Conservation (phyloP, 345 rosid genomes). For the Hibiscus tridactylites region DNA sequence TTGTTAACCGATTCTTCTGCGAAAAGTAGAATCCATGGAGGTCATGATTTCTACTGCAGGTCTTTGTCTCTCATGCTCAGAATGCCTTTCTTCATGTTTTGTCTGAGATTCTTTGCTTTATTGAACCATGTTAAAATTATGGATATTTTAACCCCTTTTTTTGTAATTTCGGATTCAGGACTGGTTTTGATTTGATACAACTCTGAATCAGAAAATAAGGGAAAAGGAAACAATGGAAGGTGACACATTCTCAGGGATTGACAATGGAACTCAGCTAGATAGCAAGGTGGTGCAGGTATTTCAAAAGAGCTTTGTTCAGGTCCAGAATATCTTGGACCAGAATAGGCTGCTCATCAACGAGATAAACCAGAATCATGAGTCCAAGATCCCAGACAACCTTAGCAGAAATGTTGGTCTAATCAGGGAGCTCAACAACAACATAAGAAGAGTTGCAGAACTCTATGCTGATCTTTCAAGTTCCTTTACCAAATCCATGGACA, state of each 20-base stretch:
- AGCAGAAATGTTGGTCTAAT: constrained; percentile 65
- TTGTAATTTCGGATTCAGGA: constrained; percentile 15
- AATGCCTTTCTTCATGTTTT: constrained; percentile 10
- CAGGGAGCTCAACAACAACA: constrained; percentile 74
- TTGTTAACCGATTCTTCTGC: constrained; percentile 4
- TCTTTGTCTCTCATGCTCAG: constrained; percentile 33
- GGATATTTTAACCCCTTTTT: background rate
- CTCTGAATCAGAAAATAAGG: constrained; percentile 5
- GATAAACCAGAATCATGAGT: constrained; percentile 78
- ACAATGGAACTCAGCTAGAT: constrained; percentile 47
- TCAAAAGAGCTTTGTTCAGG: constrained; percentile 67
- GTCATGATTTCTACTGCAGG: constrained; percentile 35
- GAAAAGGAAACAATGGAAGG: constrained; percentile 42
- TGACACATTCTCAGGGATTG: constrained; percentile 40
- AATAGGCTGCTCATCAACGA: constrained; percentile 62
- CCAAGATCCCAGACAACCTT: constrained; percentile 60
- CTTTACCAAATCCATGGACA: constrained; percentile 53
- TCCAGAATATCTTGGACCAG: constrained; percentile 59
- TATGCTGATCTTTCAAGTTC: constrained; percentile 61
- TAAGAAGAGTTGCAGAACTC: constrained; percentile 63
- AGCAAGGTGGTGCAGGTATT: constrained; percentile 57
- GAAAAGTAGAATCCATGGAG: constrained; percentile 23
- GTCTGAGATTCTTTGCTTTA: constrained; percentile 2
- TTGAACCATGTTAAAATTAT: background rate
- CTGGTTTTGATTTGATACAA: constrained; percentile 23